A percentile compares a stretch with the other conserved stretches of the same genome.
Conservation (phyloP, 148 eudicot genomes). For the Nepenthes gracilis region DNA sequence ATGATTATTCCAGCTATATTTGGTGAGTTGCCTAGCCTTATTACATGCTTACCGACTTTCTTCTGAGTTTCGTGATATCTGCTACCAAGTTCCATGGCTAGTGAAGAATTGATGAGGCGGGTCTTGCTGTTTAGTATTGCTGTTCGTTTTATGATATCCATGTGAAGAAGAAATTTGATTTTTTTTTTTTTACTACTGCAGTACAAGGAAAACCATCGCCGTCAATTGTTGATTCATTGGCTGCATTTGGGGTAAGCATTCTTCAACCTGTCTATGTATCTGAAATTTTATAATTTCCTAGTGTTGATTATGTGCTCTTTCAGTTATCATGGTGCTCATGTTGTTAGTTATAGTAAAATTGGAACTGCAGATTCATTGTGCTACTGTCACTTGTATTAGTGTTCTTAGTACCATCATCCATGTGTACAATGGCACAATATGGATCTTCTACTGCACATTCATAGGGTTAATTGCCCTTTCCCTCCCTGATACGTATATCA, state of each 20-base stretch:
- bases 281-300: neutral
- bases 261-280: conserved; percentile 1
- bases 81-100: neutral
- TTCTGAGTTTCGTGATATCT: neutral
- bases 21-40: conserved; percentile 43
- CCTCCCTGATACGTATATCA: no score
- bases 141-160: neutral
- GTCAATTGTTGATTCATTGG: conserved; percentile 74
- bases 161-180: neutral
- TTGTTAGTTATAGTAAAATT: no score
- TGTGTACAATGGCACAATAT: no score
- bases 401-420: no score
- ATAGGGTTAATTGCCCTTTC: no score
- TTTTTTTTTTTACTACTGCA: conserved; percentile 23
- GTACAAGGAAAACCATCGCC: conserved; percentile 83
- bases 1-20: conserved; percentile 68
- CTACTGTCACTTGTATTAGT: no score
- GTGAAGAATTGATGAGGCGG: neutral
- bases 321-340: neutral
- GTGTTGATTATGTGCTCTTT: neutral
- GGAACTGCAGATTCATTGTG: no score
- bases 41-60: neutral
- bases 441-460: no score
- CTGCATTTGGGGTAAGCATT: conserved; percentile 83
- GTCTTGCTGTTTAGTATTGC: neutral